phyloP scores from a whole-genome alignment of 2,329 filamentous ascomycete genomes.

The Aureobasidium sp. region DNA sequence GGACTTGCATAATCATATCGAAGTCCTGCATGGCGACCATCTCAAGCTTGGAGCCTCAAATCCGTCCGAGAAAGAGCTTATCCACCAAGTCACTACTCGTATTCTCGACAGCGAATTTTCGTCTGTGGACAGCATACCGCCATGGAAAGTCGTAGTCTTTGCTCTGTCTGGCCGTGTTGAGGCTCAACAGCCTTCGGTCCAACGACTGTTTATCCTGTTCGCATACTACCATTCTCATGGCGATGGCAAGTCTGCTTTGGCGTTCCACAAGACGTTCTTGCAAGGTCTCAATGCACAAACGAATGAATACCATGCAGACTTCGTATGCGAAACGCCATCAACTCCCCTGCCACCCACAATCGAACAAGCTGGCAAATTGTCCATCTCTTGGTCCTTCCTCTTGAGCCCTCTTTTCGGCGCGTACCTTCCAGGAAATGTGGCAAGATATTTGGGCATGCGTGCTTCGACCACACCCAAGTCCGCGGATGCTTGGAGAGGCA shows the following conservation, averaged over 20 bases:
- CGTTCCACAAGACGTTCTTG: constrained; percentile 38
- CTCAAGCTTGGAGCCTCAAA: background rate
- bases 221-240: constrained; percentile 37
- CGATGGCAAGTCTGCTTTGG: constrained; percentile 35
- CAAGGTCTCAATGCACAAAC: constrained; percentile 16
- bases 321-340: constrained; percentile 15
- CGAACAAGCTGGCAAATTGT: constrained; percentile 32
- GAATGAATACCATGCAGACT: background rate
- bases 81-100: background rate
- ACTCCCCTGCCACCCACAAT: constrained; percentile 29
- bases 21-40: constrained; percentile 19
- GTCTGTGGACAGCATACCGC: constrained; percentile 25
- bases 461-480: constrained; percentile 22
- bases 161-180: constrained; percentile 19
- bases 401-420: constrained; percentile 32
- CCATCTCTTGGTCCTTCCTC: constrained; percentile 39
- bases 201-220: constrained; percentile 31
- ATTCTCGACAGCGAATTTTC: constrained; percentile 17
- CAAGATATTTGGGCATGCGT: constrained; percentile 27
- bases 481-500: constrained; percentile 29
- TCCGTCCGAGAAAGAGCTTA: background rate
- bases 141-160: constrained; percentile 37
- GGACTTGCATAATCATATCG: constrained; percentile 34
- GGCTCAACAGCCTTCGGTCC: background rate
- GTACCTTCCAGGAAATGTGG: constrained; percentile 31